Evolutionary conservation across 2,329 filamentous ascomycete genomes (phyloP), one percentile per base, ranked within the genome.

Genomic region (Monosporascus sp.): DNA sequence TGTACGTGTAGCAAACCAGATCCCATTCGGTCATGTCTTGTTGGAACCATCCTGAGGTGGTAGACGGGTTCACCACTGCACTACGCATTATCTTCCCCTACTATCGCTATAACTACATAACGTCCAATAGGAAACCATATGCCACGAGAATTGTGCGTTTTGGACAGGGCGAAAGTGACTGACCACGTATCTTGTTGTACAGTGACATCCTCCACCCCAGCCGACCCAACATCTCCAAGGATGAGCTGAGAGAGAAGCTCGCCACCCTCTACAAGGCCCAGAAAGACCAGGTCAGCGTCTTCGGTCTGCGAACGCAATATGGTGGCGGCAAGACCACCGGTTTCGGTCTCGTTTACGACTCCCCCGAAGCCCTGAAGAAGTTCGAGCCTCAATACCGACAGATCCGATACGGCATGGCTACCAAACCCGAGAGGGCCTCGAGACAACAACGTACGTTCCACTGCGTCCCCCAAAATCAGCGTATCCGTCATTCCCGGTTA

Each of bases 311-410:
- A 78, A 99, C 94, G 70, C 93, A 97, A 77, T 99, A 89, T 76
- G 94, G 94, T 93, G 94, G 94, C 75, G 94, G 94, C 84, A 99
- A 99, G 89, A 96, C 90, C 78, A 97, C 93, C 65, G 94, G 94
- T 71, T 99, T 99, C 76, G 94, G 91, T 66, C 91, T 97, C 72
- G 84, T 99, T 82, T 99, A 99, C 86, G 94, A 99, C 80, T 96
- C 90, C 66, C 81, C 86, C 74, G 94, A 99, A 85, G 91, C 92
- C 71, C 87, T 99, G 87, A 97, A 97, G 90, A 97, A 97, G 82
- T 99, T 97, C 79, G 94, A 99, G 87, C 94, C 94, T 70, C 88
- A 88, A 80, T 97, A 97, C 88, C 88, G 94, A 78, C 86, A 97
- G 69, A 85, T 99, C 77, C 87, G 94, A 68, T 90, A 96, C 74